phyloP scores from a whole-genome alignment of 1,284 basidiomycete genomes.

The Entoloma clypeatum region DNA sequence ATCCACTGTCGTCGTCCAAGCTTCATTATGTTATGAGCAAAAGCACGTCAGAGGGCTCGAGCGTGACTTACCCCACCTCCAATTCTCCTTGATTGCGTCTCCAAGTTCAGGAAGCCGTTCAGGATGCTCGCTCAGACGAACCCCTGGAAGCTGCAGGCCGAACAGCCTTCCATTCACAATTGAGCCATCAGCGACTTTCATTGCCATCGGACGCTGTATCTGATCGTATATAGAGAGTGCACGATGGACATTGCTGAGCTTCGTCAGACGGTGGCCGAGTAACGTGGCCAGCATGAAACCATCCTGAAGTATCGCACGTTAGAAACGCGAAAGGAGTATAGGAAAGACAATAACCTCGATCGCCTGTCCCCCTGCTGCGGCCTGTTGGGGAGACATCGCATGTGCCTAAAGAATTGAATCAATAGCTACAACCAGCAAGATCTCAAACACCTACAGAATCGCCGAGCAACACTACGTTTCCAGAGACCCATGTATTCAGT shows the following conservation, averaged over 20 bases:
- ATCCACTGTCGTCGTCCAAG: conserved; percentile 10
- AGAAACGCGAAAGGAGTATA: background rate
- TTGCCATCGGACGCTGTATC: conserved; percentile 33
- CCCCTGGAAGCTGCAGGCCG: conserved; percentile 22
- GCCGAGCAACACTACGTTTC: conserved; percentile 31
- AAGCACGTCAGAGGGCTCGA: background rate
- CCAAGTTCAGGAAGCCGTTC: conserved; percentile 24
- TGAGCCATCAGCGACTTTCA: conserved; percentile 27
- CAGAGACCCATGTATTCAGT: conserved; percentile 24
- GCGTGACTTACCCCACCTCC: conserved; percentile 26
- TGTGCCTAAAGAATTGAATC: conserved; percentile 31
- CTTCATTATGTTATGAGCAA: conserved; percentile 2
- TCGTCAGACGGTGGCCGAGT: conserved; percentile 27
- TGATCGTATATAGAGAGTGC: conserved; percentile 34
- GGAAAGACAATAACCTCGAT: conserved; percentile 29
- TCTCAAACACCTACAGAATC: conserved; percentile 30
- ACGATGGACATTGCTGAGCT: conserved; percentile 20
- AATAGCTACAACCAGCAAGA: background rate
- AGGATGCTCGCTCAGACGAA: conserved; percentile 18
- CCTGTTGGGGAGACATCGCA: conserved; percentile 39
- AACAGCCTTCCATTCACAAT: conserved; percentile 24
- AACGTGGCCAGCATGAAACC: conserved; percentile 33
- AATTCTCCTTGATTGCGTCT: conserved; percentile 28
- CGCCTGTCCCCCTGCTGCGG: conserved; percentile 38
- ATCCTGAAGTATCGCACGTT: conserved; percentile 22